These are phyloP conservation scores for Podospora sp. DNA, from an alignment of 495 filamentous ascomycete genomes.

Conservation along the genomic window DNA sequence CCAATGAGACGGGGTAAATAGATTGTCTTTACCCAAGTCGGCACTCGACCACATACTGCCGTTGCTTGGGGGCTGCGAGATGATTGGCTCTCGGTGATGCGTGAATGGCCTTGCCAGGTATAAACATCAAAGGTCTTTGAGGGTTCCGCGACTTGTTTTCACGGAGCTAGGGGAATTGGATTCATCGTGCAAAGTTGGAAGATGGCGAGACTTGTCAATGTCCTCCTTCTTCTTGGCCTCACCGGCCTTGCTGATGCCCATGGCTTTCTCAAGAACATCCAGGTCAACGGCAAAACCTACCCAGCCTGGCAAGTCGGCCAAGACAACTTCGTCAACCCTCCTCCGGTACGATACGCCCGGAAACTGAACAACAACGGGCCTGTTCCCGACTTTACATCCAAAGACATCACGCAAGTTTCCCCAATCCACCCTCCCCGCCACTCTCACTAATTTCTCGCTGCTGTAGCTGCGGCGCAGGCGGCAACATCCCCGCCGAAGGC, in stretches of 20 bases:
- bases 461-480: constrained; percentile 24
- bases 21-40: not conserved
- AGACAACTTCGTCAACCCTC: constrained; percentile 25
- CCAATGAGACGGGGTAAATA: not conserved
- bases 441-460: not conserved
- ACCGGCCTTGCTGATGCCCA: constrained; percentile 23
- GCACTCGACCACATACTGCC: not conserved
- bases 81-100: not conserved
- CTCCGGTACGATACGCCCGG: constrained; percentile 26
- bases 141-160: too few relatives aligned
- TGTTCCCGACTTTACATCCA: constrained; percentile 29
- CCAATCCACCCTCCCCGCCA: not conserved
- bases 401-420: constrained; percentile 22
- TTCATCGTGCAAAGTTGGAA: too few relatives aligned
- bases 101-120: not conserved
- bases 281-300: constrained; percentile 26
- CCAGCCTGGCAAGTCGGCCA: constrained; percentile 29
- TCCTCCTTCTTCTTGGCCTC: constrained; percentile 12
- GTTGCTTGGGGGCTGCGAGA: not conserved
- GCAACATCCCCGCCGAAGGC: constrained; percentile 22
- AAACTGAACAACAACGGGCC: constrained; percentile 25
- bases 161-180: too few relatives aligned
- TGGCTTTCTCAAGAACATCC: constrained; percentile 28
- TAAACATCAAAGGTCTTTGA: too few relatives aligned
- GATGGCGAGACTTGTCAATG: not conserved